Base-by-base conservation (phyloP, 2,329 filamentous ascomycete species). In the Ilyonectria sp. region DNA sequence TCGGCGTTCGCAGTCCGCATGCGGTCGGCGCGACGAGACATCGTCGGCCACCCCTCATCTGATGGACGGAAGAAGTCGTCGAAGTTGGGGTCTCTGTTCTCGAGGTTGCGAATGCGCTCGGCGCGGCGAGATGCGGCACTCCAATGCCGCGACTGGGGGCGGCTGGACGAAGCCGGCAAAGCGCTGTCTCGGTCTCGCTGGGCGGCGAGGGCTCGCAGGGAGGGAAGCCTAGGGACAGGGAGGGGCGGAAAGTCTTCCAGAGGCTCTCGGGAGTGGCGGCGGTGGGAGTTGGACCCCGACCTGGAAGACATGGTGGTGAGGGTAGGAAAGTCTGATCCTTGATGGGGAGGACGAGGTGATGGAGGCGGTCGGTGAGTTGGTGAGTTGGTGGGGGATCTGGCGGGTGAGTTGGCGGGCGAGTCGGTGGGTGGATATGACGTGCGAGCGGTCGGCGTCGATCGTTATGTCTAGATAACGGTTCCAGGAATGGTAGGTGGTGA, bases 41-140 rank as follows among this genome's bases (percentile, higher is more conserved):
- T 56, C 26, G 73, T 71, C 44, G 70, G 69, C 74, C 75, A 77
- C 19, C 75, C 62, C 49, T 75, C 74, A 52, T 80, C 75, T 60
- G 76, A 67, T 44, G 71, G 69, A 43, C 71, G 72, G 37, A 78
- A 76, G 35, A 76, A 69, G 57, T 79, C 77, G 63, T 76, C 76
- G 44, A 75, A 67, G 52, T 59, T 67, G 1, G 75, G 60, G 4
- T 71, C 55, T 50, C 71, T 71, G 44, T 80, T 79, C 57, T 81
- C 78, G 10, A 80, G 70, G 31, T 72, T 77, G 49, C 78, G 78
- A 53, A 81, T 80, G 66, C 80, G 79, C 69, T 82, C 80, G 21
- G 79, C 80, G 59, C 80, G 76, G 31, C 78, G 78, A 43, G 77
- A 71, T 4, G 75, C 74, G 8, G 77, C 63, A 21, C 76, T 74